phyloP scores from a whole-genome alignment of 1,139 yeast genomes.

The Debaryomycetaceae sp. region DNA sequence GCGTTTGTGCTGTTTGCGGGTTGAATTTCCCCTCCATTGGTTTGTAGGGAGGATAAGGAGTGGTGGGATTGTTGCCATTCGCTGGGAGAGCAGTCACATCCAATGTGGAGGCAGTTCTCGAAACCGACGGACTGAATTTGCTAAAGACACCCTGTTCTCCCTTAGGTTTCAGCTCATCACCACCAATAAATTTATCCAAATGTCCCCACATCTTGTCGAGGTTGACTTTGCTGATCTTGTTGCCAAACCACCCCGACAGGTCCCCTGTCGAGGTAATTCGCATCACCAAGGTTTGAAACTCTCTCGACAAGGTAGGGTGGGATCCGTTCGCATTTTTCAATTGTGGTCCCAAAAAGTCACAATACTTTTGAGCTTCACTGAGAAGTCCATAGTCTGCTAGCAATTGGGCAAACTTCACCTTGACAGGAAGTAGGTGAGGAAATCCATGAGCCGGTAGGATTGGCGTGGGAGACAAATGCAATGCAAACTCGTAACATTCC shows the following conservation, averaged over 20 bases:
- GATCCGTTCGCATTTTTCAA: slow-evolving; percentile 43
- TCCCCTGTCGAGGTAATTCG: slow-evolving; percentile 43
- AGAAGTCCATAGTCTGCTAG: slow-evolving; percentile 61
- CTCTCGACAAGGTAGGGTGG: slow-evolving; percentile 13
- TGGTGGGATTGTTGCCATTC: not conserved
- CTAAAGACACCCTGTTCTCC: slow-evolving; percentile 60
- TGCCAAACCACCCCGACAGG: slow-evolving; percentile 54
- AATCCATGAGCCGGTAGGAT: slow-evolving; percentile 31
- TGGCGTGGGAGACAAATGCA: slow-evolving; percentile 11
- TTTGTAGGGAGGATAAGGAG: not conserved
- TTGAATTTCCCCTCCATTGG: too few species aligned
- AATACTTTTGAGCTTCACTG: slow-evolving; percentile 55
- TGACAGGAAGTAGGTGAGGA: slow-evolving; percentile 53
- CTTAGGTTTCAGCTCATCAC: slow-evolving; percentile 55
- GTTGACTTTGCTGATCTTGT: slow-evolving; percentile 68
- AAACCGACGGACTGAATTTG: slow-evolving; percentile 63
- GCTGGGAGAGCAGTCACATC: slow-evolving; percentile 25
- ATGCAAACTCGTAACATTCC: slow-evolving; percentile 67
- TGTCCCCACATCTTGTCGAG: slow-evolving; percentile 87
- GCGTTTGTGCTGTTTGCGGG: too few species aligned
- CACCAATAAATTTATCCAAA: slow-evolving; percentile 86
- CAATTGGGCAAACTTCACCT: slow-evolving; percentile 57
- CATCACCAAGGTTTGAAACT: slow-evolving; percentile 37
- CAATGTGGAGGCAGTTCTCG: slow-evolving; percentile 48
- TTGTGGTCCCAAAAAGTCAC: slow-evolving; percentile 46